phyloP scores from a whole-genome alignment of 2,329 filamentous ascomycete species.

The Chaetothyriales sp. region DNA sequence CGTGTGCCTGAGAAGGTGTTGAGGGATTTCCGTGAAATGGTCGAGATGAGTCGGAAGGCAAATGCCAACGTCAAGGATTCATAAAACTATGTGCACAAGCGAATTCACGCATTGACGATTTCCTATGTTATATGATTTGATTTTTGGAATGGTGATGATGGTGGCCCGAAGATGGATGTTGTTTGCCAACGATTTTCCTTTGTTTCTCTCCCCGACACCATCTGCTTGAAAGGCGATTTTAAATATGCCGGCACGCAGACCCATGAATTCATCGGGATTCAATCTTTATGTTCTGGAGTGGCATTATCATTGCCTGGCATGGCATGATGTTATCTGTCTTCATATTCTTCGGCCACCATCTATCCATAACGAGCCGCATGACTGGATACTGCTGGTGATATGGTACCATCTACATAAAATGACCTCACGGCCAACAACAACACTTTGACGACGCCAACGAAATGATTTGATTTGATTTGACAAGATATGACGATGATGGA shows the following conservation, averaged over 20 bases:
- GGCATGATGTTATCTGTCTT: background rate
- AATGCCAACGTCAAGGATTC: background rate
- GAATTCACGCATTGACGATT: background rate
- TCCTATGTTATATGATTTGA: background rate
- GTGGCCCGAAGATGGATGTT: background rate
- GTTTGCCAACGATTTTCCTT: background rate
- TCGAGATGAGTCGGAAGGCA: constrained; percentile 32
- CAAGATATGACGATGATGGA: background rate
- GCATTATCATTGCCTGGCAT: background rate
- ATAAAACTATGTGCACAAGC: background rate
- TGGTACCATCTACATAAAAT: background rate
- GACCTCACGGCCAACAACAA: background rate
- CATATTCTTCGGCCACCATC: background rate
- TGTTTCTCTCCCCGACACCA: background rate
- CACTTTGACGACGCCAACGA: background rate
- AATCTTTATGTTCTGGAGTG: background rate
- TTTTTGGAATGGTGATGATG: background rate
- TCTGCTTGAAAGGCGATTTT: background rate
- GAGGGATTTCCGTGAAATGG: constrained; percentile 79
- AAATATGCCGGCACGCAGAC: background rate
- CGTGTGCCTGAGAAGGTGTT: constrained; percentile 87
- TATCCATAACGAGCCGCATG: background rate
- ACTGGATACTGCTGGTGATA: background rate
- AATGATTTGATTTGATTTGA: background rate
- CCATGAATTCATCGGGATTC: background rate